Evolutionary conservation across 2,329 filamentous ascomycete species (phyloP), one percentile per base, ranked within the genome.

Genomic region (Cladosporium colombiae): DNA sequence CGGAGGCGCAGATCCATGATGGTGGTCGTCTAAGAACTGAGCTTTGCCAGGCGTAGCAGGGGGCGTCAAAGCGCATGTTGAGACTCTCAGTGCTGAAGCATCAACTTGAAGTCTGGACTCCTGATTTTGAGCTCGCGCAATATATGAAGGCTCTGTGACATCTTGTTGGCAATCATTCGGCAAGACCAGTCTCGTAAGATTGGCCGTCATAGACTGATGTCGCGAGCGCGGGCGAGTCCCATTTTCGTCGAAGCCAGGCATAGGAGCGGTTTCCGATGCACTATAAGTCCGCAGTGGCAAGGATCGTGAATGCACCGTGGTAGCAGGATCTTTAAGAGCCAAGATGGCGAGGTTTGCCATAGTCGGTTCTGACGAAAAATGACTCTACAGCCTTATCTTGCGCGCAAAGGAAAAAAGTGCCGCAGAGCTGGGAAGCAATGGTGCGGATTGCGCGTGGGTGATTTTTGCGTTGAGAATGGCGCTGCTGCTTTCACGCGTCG

Each of bases 81-180:
- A 56, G 13, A 46, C 35, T 31, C 35, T 56, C 50, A 55, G 13
- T 6, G 23, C 35, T 10, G 61, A 31, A 25, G 10, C 18, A 25
- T 56, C 50, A 1, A 25, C 16, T 21, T 46, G 50, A 18, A 11
- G 33, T n/a, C 46, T 21, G 52, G 44, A 35, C 31, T 46, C 40
- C 40, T 46, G 40, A 4, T 46, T 46, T 16, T 46, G 40, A 21
- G 40, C 40, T 5, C 23, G n/a, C n/a, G 40, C 3, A 23, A 21
- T 13, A 46, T 7, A 46, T 98, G 98, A 68, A 98, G 91, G 4
- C 91, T 95, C 81, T 98, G 94, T 88, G 98, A 97, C 0, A 93
- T 97, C 67, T 93, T 89, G 63, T 97, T 94, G 69, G 98, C 97
- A 60, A 92, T 96, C 50, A 46, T 35, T 56, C 5, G 62, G 55